phyloP scores from a whole-genome alignment of 2,329 filamentous ascomycete genomes.

The Phialophora verrucosa region DNA sequence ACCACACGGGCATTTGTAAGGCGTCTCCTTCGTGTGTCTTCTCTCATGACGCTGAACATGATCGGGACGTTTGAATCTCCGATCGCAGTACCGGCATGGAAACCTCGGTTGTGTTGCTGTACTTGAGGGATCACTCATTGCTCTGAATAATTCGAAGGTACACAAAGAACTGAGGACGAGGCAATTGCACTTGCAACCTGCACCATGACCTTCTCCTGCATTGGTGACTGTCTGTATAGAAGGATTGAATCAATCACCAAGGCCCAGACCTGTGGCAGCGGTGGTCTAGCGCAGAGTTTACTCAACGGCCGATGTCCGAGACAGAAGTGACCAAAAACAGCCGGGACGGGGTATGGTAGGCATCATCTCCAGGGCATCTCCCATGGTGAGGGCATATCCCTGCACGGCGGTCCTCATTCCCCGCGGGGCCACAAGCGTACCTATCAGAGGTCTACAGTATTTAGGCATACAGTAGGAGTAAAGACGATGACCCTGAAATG shows the following conservation, averaged over 20 bases:
- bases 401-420: not conserved
- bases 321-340: not conserved
- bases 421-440: not conserved
- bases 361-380: too few species aligned
- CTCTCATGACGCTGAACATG: constrained; percentile 19
- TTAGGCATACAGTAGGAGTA: too few species aligned
- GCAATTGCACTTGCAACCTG: not conserved
- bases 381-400: not conserved
- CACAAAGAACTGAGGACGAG: not conserved
- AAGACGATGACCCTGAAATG: not conserved
- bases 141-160: not conserved
- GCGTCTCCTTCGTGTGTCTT: constrained; percentile 18
- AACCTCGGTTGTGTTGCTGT: not conserved
- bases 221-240: not conserved
- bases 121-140: not conserved
- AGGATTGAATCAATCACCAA: not conserved
- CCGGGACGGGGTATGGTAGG: too few species aligned
- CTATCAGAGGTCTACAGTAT: not conserved
- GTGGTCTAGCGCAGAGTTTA: not conserved
- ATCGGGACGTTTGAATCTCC: constrained; percentile 12
- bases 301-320: not conserved
- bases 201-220: not conserved
- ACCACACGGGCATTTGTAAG: constrained; percentile 17
- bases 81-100: constrained; percentile 16
- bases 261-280: not conserved